Conservation (phyloP, 306 rosid genomes). For the Dicorynia guianensis region DNA sequence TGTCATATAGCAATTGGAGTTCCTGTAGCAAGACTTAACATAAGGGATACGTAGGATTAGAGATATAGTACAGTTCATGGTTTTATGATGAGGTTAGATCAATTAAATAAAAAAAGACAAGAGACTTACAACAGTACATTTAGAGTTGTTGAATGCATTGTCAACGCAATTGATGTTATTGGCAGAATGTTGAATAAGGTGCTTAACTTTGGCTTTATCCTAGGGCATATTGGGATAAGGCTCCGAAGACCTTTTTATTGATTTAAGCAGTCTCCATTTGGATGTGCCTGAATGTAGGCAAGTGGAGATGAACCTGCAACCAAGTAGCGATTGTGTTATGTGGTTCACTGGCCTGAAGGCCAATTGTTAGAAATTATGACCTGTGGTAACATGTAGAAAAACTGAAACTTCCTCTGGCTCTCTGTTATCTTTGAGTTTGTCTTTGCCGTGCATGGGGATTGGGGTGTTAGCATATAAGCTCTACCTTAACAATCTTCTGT, state of each 20-base stretch:
- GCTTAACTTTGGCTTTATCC: neutral
- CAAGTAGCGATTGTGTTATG: neutral
- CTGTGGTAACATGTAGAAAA: neutral
- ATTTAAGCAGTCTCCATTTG: conserved; percentile 2
- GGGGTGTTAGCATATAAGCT: conserved; percentile 23
- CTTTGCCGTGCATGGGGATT: conserved; percentile 10
- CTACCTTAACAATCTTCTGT: neutral
- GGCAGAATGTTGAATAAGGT: neutral
- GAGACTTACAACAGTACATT: neutral
- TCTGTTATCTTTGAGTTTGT: neutral
- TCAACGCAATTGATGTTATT: neutral
- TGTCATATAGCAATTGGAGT: neutral
- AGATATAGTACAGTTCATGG: neutral
- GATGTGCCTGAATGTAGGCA: neutral
- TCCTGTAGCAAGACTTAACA: neutral
- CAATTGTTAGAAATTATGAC: neutral
- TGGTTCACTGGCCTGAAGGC: neutral
- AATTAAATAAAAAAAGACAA: neutral
- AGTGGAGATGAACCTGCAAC: conserved; percentile 6
- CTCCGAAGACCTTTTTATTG: neutral
- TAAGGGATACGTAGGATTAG: neutral
- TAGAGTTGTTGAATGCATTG: neutral
- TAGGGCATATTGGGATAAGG: neutral
- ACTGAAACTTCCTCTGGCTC: neutral
- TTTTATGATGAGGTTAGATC: conserved; percentile 5